Conservation (phyloP, 805 yeast species). For the Lipomyces yamanashiensis region DNA sequence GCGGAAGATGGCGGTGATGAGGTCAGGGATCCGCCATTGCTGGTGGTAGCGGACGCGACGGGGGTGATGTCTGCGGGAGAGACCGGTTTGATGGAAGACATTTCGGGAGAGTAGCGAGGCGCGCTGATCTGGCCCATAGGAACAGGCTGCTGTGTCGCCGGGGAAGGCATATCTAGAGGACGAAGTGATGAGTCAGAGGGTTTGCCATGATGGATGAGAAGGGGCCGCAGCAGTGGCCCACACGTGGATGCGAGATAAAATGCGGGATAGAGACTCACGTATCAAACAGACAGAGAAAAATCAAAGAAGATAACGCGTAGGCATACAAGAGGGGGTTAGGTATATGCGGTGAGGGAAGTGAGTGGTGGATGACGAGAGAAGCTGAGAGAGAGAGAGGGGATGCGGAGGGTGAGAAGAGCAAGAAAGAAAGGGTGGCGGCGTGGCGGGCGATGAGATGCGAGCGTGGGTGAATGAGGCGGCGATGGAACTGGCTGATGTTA, state of each 20-base stretch:
- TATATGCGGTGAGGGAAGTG: background rate
- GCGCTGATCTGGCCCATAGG: background rate
- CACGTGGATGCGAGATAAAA: background rate
- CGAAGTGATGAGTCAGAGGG: background rate
- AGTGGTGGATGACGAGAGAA: conserved; percentile 4
- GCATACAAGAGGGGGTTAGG: background rate
- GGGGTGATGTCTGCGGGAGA: conserved; percentile 30
- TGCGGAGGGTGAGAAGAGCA: background rate
- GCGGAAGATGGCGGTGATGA: conserved; percentile 22
- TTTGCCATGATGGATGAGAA: conserved; percentile 9
- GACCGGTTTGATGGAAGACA: conserved; percentile 27
- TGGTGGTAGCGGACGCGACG: conserved; percentile 1
- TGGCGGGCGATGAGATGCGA: conserved; percentile 15
- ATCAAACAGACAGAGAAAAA: conserved; percentile 1
- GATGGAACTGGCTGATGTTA: conserved; percentile 7
- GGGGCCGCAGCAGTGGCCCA: background rate
- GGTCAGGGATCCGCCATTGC: conserved; percentile 10
- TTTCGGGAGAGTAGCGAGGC: conserved; percentile 31
- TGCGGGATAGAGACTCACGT: background rate
- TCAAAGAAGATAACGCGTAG: background rate
- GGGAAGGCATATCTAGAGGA: conserved; percentile 16
- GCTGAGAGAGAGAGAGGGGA: conserved; percentile 8
- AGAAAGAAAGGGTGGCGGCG: conserved; percentile 14
- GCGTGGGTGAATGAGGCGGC: conserved; percentile 12
- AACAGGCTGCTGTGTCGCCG: background rate